Conservation (phyloP, 495 filamentous ascomycete species). For the Lindgomyces ingoldianus region DNA sequence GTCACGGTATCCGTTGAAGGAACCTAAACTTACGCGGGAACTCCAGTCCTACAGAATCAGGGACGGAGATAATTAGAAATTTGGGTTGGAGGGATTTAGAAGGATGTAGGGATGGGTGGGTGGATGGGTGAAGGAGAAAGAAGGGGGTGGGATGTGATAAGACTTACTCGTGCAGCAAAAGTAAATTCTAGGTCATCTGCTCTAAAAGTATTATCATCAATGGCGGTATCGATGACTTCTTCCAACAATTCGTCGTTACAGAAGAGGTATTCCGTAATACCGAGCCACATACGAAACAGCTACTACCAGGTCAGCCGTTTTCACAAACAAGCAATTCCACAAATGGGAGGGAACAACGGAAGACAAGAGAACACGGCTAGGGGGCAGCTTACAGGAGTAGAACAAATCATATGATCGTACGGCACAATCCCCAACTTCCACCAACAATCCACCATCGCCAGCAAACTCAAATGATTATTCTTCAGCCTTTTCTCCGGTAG, state of each 20-base stretch:
- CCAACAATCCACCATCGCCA: conserved; percentile 99
- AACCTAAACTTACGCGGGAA: conserved; percentile 83
- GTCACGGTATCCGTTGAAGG: conserved; percentile 87
- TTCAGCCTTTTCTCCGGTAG: conserved; percentile 64
- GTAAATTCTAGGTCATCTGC: conserved; percentile 95
- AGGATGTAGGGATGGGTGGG: background rate
- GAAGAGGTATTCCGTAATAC: conserved; percentile 96
- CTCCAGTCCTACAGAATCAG: conserved; percentile 83
- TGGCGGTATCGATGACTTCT: conserved; percentile 80
- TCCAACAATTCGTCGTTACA: conserved; percentile 79
- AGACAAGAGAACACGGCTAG: too few species aligned
- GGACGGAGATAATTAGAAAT: background rate
- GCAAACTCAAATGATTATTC: conserved; percentile 88
- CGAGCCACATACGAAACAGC: conserved; percentile 96
- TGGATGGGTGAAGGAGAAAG: background rate
- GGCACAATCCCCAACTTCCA: conserved; percentile 87
- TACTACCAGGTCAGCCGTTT: conserved; percentile 35
- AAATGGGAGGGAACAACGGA: too few species aligned
- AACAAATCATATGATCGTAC: conserved; percentile 99
- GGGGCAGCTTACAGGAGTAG: conserved; percentile 75
- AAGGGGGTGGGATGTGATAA: conserved; percentile 8
- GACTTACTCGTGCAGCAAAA: conserved; percentile 81
- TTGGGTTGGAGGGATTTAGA: background rate
- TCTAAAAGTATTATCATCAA: conserved; percentile 84
- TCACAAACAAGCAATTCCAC: too few species aligned